phyloP scores from a whole-genome alignment of 1,139 yeast genomes.

The Suhomyces yuchorum region DNA sequence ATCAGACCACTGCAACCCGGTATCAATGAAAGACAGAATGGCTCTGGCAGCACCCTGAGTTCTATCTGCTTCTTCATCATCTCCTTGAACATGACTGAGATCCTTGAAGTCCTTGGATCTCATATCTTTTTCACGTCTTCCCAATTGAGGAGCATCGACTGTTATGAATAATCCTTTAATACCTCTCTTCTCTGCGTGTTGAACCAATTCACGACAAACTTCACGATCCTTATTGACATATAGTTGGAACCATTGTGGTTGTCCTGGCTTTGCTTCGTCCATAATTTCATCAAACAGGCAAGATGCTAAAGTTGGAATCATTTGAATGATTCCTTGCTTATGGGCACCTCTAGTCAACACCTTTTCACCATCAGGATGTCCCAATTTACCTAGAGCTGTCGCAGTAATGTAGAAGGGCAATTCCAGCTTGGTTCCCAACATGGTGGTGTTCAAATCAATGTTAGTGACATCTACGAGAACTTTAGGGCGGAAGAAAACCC shows the following conservation, averaged over 20 bases:
- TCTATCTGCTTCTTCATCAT: constrained; percentile 63
- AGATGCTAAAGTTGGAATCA: constrained; percentile 81
- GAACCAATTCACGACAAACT: constrained; percentile 59
- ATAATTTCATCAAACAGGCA: constrained; percentile 74
- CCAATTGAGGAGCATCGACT: constrained; percentile 93
- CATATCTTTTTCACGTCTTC: constrained; percentile 81
- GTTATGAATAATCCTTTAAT: constrained; percentile 80
- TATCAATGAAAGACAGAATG: constrained; percentile 74
- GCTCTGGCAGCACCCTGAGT: constrained; percentile 89
- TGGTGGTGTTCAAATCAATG: constrained; percentile 39
- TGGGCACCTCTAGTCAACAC: constrained; percentile 77
- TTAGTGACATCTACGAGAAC: constrained; percentile 70
- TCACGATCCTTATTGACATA: constrained; percentile 74
- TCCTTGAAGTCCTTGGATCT: constrained; percentile 44
- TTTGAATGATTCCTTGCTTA: constrained; percentile 66
- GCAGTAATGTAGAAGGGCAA: constrained; percentile 77
- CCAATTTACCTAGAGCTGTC: constrained; percentile 78
- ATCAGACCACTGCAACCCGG: constrained; percentile 66
- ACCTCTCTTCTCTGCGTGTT: constrained; percentile 75
- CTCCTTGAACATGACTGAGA: constrained; percentile 57
- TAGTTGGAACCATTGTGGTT: constrained; percentile 85
- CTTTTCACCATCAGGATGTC: constrained; percentile 77
- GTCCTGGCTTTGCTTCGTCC: constrained; percentile 52
- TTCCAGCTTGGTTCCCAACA: constrained; percentile 41
- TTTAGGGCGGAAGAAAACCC: constrained; percentile 82